Conservation (phyloP, 345 rosid species). For the Erysimum cheiranthoides region DNA sequence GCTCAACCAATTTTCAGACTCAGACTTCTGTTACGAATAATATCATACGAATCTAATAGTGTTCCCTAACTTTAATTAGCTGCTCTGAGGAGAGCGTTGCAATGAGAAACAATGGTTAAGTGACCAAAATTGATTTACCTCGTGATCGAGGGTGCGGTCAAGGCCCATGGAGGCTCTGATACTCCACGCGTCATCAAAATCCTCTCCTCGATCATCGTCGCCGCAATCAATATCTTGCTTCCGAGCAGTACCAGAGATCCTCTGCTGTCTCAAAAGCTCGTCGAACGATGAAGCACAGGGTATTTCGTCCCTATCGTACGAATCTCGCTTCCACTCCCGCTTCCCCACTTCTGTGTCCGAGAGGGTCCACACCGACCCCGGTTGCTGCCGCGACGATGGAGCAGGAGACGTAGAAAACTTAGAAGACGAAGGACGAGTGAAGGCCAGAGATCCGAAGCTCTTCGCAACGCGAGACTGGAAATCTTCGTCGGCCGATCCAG, state of each 20-base stretch:
- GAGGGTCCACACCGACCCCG: constrained; percentile 57
- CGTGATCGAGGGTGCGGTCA: constrained; percentile 79
- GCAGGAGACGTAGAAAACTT: constrained; percentile 30
- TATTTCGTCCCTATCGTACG: constrained; percentile 54
- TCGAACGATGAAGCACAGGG: constrained; percentile 63
- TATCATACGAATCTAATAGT: too few relatives aligned
- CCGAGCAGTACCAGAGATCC: constrained; percentile 26
- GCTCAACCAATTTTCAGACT: not conserved
- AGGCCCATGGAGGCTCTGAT: constrained; percentile 76
- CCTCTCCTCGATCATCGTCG: constrained; percentile 46
- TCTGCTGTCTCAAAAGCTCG: constrained; percentile 41
- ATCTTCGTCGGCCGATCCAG: constrained; percentile 54
- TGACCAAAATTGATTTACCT: constrained; percentile 51
- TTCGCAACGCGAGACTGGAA: constrained; percentile 61
- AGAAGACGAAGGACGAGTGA: constrained; percentile 48
- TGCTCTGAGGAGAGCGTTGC: too few relatives aligned
- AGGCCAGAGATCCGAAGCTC: constrained; percentile 65
- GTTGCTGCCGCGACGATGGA: constrained; percentile 32
- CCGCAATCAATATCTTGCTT: constrained; percentile 36
- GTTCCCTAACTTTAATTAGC: not conserved
- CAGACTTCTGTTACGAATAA: not conserved
- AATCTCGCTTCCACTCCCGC: constrained; percentile 47
- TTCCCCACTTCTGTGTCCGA: constrained; percentile 42
- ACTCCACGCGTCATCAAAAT: constrained; percentile 63
- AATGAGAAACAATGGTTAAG: not conserved